Conservation (phyloP, 176 grass and related monocot genomes). For the Zoysia pacifica region DNA sequence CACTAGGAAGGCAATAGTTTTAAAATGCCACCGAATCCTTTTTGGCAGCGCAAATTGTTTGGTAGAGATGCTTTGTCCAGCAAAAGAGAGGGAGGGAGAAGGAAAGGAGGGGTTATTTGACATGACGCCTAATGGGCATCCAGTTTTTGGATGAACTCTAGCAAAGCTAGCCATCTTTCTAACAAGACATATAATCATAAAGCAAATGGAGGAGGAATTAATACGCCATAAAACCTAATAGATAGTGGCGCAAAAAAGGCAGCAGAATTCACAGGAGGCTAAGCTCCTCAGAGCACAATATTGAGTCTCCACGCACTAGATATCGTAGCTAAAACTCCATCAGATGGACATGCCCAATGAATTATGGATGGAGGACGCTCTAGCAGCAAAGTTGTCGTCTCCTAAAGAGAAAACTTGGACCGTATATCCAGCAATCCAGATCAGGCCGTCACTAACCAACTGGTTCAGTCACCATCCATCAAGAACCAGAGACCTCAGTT, state of each 20-base stretch:
- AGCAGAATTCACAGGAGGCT: slow-evolving; percentile 2
- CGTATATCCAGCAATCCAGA: neutral
- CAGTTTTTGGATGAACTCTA: slow-evolving; percentile 51
- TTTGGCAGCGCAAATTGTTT: slow-evolving; percentile 41
- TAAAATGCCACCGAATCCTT: slow-evolving; percentile 36
- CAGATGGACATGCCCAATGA: neutral
- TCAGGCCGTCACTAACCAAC: neutral
- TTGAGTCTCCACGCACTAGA: neutral
- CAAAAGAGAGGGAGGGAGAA: slow-evolving; percentile 29
- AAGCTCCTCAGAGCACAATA: neutral
- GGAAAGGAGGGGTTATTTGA: slow-evolving; percentile 40
- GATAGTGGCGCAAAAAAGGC: slow-evolving; percentile 11
- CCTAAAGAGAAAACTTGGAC: neutral
- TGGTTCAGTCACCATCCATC: neutral
- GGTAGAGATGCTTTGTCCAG: slow-evolving; percentile 46
- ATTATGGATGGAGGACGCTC: neutral
- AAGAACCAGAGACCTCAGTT: neutral
- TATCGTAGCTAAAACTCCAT: neutral
- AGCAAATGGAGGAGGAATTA: slow-evolving; percentile 42
- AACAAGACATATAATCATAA: slow-evolving; percentile 50
- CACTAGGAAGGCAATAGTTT: slow-evolving; percentile 38
- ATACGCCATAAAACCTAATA: slow-evolving; percentile 35
- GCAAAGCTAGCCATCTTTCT: slow-evolving; percentile 61
- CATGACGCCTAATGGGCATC: slow-evolving; percentile 54
- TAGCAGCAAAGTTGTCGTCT: neutral